Percentiles rank a stretch among this genome's conserved stretches.
Conservation (phyloP, 2,329 filamentous ascomycete genomes). For the Trichoderma sp. region DNA sequence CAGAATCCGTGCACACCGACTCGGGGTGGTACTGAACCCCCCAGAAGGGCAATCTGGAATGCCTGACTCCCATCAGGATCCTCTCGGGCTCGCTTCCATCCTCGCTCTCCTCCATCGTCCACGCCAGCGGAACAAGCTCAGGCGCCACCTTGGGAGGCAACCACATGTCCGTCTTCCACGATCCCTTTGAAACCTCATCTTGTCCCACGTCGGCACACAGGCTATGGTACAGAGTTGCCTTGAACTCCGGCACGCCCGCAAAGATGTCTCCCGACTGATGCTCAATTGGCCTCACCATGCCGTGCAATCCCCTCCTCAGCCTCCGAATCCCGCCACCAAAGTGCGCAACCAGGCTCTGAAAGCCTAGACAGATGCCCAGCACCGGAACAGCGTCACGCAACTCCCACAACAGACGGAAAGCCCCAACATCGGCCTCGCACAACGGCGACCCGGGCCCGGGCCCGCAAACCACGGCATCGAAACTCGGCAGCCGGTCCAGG, state of each 20-base stretch:
- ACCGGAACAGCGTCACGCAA: constrained; percentile 67
- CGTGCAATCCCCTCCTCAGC: constrained; percentile 73
- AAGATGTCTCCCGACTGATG: constrained; percentile 67
- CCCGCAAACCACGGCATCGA: constrained; percentile 84
- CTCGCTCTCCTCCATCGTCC: constrained; percentile 50
- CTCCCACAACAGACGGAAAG: constrained; percentile 75
- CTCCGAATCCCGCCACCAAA: constrained; percentile 65
- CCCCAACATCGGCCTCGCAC: constrained; percentile 71
- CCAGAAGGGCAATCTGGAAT: constrained; percentile 71
- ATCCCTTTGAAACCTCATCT: constrained; percentile 34
- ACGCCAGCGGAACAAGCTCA: constrained; percentile 58
- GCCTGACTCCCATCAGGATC: constrained; percentile 74
- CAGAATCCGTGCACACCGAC: constrained; percentile 74
- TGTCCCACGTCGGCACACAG: constrained; percentile 55
- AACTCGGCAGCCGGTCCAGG: constrained; percentile 47
- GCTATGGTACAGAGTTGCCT: constrained; percentile 76
- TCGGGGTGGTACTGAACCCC: constrained; percentile 90
- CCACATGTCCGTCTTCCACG: constrained; percentile 44
- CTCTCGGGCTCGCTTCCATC: constrained; percentile 40
- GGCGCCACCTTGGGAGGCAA: constrained; percentile 32
- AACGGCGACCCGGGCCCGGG: constrained; percentile 84
- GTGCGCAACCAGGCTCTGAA: constrained; percentile 73
- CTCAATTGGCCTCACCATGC: constrained; percentile 68
- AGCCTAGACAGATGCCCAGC: constrained; percentile 84
- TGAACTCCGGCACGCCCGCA: constrained; percentile 53